phyloP scores from a whole-genome alignment of 352 stramenopile genomes.

The Globisporangium cylindrosporum region DNA sequence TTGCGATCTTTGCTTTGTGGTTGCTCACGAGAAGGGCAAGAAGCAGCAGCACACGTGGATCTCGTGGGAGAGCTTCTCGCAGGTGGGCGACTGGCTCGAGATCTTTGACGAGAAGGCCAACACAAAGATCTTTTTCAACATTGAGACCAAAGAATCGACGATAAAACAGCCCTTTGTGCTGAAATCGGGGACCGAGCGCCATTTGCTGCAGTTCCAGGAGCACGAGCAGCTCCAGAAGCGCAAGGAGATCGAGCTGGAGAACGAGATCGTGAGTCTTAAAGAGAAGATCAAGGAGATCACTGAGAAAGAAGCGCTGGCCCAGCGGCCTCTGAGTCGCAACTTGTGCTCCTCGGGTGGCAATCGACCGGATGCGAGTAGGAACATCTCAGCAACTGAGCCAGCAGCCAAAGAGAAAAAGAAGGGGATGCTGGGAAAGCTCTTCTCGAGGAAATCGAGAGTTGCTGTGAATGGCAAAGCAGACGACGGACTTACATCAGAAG shows the following conservation, averaged over 20 bases:
- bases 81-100: slow-evolving; percentile 70
- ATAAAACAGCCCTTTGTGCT: slow-evolving; percentile 47
- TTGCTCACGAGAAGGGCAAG: slow-evolving; percentile 50
- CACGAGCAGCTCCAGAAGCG: slow-evolving; percentile 51
- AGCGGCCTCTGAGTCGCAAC: slow-evolving; percentile 23
- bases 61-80: slow-evolving; percentile 44
- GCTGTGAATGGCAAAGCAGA: neutral
- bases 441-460: slow-evolving; percentile 10
- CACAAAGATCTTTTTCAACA: slow-evolving; percentile 65
- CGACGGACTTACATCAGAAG: slow-evolving; percentile 26
- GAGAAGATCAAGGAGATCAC: slow-evolving; percentile 49
- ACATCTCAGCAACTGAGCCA: slow-evolving; percentile 7
- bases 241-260: slow-evolving; percentile 54
- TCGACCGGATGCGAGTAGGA: neutral
- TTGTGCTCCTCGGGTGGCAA: neutral
- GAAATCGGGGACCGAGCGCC: slow-evolving; percentile 50
- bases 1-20: slow-evolving; percentile 55
- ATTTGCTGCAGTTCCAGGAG: slow-evolving; percentile 51
- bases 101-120: slow-evolving; percentile 50
- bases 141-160: slow-evolving; percentile 76
- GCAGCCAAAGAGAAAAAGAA: slow-evolving; percentile 22
- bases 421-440: slow-evolving; percentile 23
- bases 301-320: slow-evolving; percentile 29
- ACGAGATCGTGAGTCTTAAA: slow-evolving; percentile 63
- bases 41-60: slow-evolving; percentile 66